Evolutionary conservation across 2,329 filamentous ascomycete genomes (phyloP).

Genomic region (Chaetomiaceae sp.): DNA sequence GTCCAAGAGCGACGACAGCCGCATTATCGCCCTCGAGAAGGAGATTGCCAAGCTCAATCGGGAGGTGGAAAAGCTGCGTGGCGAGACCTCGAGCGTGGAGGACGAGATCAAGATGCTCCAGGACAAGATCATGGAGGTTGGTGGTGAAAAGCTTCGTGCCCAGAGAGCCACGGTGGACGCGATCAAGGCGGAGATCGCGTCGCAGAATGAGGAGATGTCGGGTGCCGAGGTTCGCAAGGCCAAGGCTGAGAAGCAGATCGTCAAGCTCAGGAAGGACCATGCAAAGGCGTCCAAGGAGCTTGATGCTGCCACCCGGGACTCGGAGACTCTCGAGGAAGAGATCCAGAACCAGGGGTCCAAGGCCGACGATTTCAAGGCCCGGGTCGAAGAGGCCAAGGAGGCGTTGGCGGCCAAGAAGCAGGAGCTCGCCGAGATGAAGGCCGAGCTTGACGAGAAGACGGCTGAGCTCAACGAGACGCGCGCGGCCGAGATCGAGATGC

Average conservation of each 20-base stretch:
- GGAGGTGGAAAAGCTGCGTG: constrained; percentile 73
- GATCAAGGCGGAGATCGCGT: constrained; percentile 78
- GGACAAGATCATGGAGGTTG: constrained; percentile 97
- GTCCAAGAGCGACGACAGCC: constrained; percentile 72
- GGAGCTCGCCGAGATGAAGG: constrained; percentile 73
- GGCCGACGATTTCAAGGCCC: constrained; percentile 65
- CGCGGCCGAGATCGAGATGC: constrained; percentile 93
- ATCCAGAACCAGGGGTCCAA: constrained; percentile 71
- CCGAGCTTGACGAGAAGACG: constrained; percentile 80
- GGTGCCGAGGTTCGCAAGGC: constrained; percentile 81
- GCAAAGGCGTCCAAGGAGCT: constrained; percentile 76
- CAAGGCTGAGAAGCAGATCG: constrained; percentile 89
- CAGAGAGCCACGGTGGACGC: constrained; percentile 90
- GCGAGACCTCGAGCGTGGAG: constrained; percentile 85
- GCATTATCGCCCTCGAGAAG: constrained; percentile 68
- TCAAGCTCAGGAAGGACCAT: constrained; percentile 80
- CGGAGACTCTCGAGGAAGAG: constrained; percentile 73
- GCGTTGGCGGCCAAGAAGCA: constrained; percentile 73
- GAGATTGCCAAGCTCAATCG: constrained; percentile 69
- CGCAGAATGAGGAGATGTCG: constrained; percentile 75
- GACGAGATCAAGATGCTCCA: constrained; percentile 89
- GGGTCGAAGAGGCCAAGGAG: constrained; percentile 78
- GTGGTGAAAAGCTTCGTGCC: constrained; percentile 83
- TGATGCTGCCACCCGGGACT: constrained; percentile 63
- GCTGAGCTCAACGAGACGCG: constrained; percentile 83